Evolutionary conservation across 257 asterid genomes (phyloP), one percentile per base, ranked within the genome.

Genomic region (Solanum bulbocastanum): DNA sequence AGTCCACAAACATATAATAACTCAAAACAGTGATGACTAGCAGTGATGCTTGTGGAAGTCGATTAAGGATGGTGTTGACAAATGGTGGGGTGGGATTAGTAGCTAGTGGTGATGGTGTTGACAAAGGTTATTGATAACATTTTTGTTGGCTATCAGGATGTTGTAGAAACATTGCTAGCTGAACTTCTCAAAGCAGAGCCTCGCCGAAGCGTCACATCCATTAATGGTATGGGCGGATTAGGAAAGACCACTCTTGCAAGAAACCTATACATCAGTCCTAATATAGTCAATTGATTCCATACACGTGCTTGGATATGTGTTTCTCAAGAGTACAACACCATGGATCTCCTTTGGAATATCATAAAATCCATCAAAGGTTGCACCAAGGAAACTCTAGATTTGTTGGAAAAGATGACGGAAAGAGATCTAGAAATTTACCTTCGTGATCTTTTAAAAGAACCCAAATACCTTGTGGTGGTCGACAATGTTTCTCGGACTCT

Each of bases 201-300:
- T 60, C 40, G 20, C 4, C 89, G 65, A 30, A 76, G 49, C 2
- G 52, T 23, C 9, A 39, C 79, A 36, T 87, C 89, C 27, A 82
- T 87, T 79, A 44, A 78, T 30, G 89, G 86, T 9, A 87, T 87
- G 89, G 89, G 89, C 2, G 89, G 89, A 5, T 62, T 79, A 27
- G 89, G 86, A 15, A 87, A 76, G 72, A 86, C 85, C 6, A 86
- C 75, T 42, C 62, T 86, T 36, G 88, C 27, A 0, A 86, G 56
- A 25, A 86, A 86, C 37, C 52, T 76, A 8, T 86, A 86, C 84
- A 56, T 7, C 22, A 44, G 18, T 72, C 37, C 27, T 12, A 20
- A n/a, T 6, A 11, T 86, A 16, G 37, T 33, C 15, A n/a, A 7
- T 25, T 5, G n/a, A 7, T 87, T 87, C 32, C 27, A 1, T 7